These are phyloP conservation scores for Nitzschia sp. DNA, from an alignment of 108 stramenopile genomes.

Conservation along the genomic window DNA sequence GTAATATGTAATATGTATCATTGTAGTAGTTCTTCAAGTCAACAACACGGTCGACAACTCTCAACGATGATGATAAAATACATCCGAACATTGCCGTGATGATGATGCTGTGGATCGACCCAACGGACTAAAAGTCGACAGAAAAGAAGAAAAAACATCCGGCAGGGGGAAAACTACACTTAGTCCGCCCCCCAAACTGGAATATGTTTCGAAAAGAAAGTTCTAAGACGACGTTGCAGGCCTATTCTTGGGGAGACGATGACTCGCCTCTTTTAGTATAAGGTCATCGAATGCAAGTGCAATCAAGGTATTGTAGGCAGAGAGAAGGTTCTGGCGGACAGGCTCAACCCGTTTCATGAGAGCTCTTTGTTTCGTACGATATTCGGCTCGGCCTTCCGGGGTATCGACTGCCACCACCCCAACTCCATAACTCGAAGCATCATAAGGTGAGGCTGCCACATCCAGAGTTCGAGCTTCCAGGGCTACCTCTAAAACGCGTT, in stretches of 20 bases:
- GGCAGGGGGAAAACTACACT: too few relatives aligned
- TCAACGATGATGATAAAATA: too few relatives aligned
- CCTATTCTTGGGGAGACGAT: neutral
- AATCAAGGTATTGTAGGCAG: constrained; percentile 56
- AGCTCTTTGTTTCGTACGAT: constrained; percentile 51
- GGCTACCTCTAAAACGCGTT: constrained; percentile 60
- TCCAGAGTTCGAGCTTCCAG: constrained; percentile 79
- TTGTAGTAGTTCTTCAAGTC: too few relatives aligned
- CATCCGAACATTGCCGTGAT: too few relatives aligned
- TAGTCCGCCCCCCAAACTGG: too few relatives aligned
- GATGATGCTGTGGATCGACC: too few relatives aligned
- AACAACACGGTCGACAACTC: too few relatives aligned
- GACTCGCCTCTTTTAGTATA: neutral
- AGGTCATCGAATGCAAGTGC: constrained; percentile 44
- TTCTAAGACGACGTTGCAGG: too few relatives aligned
- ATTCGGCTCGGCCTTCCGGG: constrained; percentile 74
- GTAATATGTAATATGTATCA: too few relatives aligned
- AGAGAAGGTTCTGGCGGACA: constrained; percentile 50
- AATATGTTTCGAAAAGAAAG: too few relatives aligned
- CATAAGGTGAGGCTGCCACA: constrained; percentile 93
- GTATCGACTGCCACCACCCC: constrained; percentile 82
- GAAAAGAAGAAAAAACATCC: too few relatives aligned
- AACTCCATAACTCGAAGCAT: constrained; percentile 60
- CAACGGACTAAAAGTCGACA: too few relatives aligned
- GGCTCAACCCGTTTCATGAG: constrained; percentile 64